Percentiles rank a stretch among this genome's conserved stretches.
phyloP scores from a whole-genome alignment of 2,329 filamentous ascomycete genomes.

The Aspergillus neoniger region DNA sequence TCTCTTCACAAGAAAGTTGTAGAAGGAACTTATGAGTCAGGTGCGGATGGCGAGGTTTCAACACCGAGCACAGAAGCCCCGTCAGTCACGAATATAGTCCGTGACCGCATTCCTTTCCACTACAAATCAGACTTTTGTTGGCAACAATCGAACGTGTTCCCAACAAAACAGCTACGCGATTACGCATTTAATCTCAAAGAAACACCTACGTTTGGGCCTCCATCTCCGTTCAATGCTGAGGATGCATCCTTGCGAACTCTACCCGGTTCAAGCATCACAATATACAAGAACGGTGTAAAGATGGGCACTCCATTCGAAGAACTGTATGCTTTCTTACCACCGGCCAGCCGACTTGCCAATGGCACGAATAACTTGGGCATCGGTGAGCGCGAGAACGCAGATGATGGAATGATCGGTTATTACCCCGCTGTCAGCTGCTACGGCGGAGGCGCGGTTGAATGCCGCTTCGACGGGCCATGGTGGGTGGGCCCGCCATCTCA shows the following conservation, averaged over 20 bases:
- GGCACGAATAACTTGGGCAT: constrained; percentile 50
- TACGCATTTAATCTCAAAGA: constrained; percentile 50
- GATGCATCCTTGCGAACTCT: constrained; percentile 79
- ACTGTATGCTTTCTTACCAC: constrained; percentile 86
- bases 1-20: constrained; percentile 85
- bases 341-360: constrained; percentile 64
- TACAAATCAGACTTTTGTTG: constrained; percentile 95
- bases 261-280: constrained; percentile 79
- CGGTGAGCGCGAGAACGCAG: constrained; percentile 80
- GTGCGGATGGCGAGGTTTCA: constrained; percentile 61
- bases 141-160: constrained; percentile 65
- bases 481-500: constrained; percentile 75
- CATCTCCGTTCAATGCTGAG: constrained; percentile 64
- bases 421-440: constrained; percentile 93
- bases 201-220: constrained; percentile 49
- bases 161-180: constrained; percentile 85
- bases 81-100: constrained; percentile 78
- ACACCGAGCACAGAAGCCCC: constrained; percentile 44
- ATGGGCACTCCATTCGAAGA: constrained; percentile 88
- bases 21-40: constrained; percentile 81
- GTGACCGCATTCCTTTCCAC: constrained; percentile 90
- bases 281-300: constrained; percentile 88
- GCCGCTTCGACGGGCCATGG: constrained; percentile 92
- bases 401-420: constrained; percentile 94
- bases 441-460: constrained; percentile 83